Evolutionary conservation across 2,329 filamentous ascomycete genomes (phyloP).

Genomic region (Rhynchosporium agropyri): DNA sequence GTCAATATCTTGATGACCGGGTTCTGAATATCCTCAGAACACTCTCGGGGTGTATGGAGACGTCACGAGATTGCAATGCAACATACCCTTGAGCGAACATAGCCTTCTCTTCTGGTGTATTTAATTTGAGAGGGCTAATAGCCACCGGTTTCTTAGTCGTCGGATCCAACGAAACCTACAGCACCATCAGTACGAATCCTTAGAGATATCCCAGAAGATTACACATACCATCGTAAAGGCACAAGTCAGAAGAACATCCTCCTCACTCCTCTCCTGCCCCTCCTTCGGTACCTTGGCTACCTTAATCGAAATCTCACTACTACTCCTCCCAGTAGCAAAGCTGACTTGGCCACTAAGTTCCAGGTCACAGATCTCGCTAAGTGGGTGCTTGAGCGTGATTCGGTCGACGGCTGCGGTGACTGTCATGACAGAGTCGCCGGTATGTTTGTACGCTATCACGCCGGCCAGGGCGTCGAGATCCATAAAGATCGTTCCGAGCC

Average conservation of each 20-base stretch:
- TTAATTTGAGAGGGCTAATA: slow-evolving; percentile 61
- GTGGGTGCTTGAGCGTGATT: slow-evolving; percentile 57
- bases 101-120: slow-evolving; percentile 63
- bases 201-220: not conserved
- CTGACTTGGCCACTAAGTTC: slow-evolving; percentile 58
- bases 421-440: slow-evolving; percentile 57
- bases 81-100: slow-evolving; percentile 58
- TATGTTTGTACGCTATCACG: slow-evolving; percentile 71
- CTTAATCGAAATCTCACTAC: slow-evolving; percentile 71
- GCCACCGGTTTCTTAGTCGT: slow-evolving; percentile 65
- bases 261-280: slow-evolving; percentile 54
- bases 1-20: too few relatives aligned
- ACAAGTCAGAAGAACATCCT: slow-evolving; percentile 70
- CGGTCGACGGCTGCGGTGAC: slow-evolving; percentile 47
- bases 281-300: slow-evolving; percentile 63
- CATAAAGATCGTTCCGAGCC: slow-evolving; percentile 58
- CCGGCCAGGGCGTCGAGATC: slow-evolving; percentile 72
- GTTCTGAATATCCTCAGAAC: too few relatives aligned
- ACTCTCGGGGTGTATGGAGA: not conserved
- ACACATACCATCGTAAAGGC: slow-evolving; percentile 69
- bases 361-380: slow-evolving; percentile 70
- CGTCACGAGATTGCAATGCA: not conserved
- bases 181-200: slow-evolving; percentile 10
- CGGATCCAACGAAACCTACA: slow-evolving; percentile 60
- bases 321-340: slow-evolving; percentile 67